Base-by-base conservation (phyloP, 2,329 filamentous ascomycete species). In the Penicillium expansum region DNA sequence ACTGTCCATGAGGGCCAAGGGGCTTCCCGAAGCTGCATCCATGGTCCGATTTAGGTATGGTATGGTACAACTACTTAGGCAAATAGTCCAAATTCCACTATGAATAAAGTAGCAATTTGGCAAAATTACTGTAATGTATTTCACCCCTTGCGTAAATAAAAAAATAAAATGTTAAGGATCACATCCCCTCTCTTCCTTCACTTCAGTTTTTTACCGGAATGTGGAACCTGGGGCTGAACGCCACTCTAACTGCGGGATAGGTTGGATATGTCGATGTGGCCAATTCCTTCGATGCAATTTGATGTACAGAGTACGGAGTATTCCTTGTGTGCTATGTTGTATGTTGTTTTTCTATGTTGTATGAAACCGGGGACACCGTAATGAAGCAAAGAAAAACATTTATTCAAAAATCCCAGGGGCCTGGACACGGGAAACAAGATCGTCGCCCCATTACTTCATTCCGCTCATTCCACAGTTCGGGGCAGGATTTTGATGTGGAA, bases 171-270 rank as follows among this genome's bases (percentile, higher is more conserved):
- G 35, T 41, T 3, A 32, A 38, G 18, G n/a, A 39, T 52, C 41
- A 52, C 41, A 39, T 42, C 47, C 18, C 5, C 52, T n/a, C n/a
- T n/a, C n/a, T 16, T 29, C 22, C 22, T 41, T 49, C 48, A 49
- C 33, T 50, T 44, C 39, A n/a, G n/a, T n/a, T 55, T 38, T 38
- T 11, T 54, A 44, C 50, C 56, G 57, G 55, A 48, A 60, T 62
- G 63, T 65, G 60, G 62, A 57, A 60, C 53, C 57, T 60, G 61
- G 55, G 62, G 61, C 63, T 61, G 62, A 63, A 52, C 57, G 61
- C 63, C 62, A 64, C 58, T 48, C 42, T 39, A 33, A 55, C 50
- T 48, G 45, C 48, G 44, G 24, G 37, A 48, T 30, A 53, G 48
- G 42, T 51, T 22, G 42, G 32, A 42, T 30, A 43, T 29, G 33